Evolutionary conservation across 495 filamentous ascomycete species (phyloP), one percentile per base, ranked within the genome.

Genomic region (Tetracladium setigerum): DNA sequence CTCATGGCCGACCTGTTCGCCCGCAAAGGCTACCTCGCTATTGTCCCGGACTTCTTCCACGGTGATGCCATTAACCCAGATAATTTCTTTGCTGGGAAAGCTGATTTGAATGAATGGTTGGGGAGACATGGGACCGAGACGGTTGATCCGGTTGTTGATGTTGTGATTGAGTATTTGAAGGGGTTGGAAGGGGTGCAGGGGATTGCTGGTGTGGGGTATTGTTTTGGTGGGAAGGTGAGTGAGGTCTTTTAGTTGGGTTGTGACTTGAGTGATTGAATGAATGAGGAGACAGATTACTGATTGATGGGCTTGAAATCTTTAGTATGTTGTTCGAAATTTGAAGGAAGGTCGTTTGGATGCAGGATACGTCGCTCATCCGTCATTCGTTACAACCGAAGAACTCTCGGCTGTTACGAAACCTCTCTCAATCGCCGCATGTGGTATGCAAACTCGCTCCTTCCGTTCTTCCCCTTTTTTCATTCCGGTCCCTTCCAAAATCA

Each of bases 1-100:
- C 77, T 94, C 33, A 65, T 89, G 44, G 86, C 87, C 49, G 87
- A 94, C 68, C 80, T 86, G 58, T 86, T 76, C 52, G 87, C 87
- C 50, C 77, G 77, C 57, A 82, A 84, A 56, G 88, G 43, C 30
- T 94, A 89, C 64, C 69, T 83, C 13, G 78, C 78, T 39, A 65
- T 89, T 17, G 67, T 92, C 56, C 76, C 86, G 47, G 87, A 94
- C 62, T 67, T 83, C 51, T 86, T 89, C 71, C 70, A 80, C 35
- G 86, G 83, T 39, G 83, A 91, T 56, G 54, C 78, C 15, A 59
- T 85, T 54, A 48, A 58, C 15, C 55, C 78, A 40, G 78, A 83
- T 17, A 13, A 12, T 11, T 38, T 36, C 67, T 68, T 70, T 1
- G 62, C 72, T 2, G 66, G 56, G 32, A 76, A 65, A 55, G 81